These are phyloP conservation scores for Fagopyrum tataricum DNA, from an alignment of 148 eudicot species.

Conservation along the genomic window DNA sequence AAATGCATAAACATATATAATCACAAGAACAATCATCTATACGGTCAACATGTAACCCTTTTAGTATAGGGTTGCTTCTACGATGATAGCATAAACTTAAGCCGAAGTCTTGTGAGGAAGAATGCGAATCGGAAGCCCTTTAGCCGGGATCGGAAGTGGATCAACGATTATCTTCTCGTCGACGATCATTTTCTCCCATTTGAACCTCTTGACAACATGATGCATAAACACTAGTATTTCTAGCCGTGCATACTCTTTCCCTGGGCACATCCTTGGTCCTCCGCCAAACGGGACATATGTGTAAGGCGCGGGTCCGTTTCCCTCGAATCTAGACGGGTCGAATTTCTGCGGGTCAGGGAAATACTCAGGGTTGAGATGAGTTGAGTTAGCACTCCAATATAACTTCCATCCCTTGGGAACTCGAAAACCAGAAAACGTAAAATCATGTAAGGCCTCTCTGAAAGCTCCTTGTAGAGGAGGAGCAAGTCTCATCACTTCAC, in stretches of 20 bases:
- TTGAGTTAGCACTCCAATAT: slow-evolving; percentile 21
- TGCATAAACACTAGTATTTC: slow-evolving; percentile 8
- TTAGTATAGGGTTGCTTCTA: not conserved
- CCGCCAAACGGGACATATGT: slow-evolving; percentile 14
- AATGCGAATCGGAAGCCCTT: slow-evolving; percentile 13
- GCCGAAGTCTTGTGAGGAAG: not conserved
- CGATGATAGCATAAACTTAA: not conserved
- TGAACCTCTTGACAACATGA: slow-evolving; percentile 12
- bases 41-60: not conserved
- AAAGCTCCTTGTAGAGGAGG: slow-evolving; percentile 28
- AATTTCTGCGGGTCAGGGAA: slow-evolving; percentile 24
- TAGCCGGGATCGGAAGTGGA: slow-evolving; percentile 9
- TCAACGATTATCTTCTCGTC: slow-evolving; percentile 3
- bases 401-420: slow-evolving; percentile 33
- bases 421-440: slow-evolving; percentile 24
- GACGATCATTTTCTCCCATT: slow-evolving; percentile 8
- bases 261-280: slow-evolving; percentile 1
- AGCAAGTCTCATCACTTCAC: slow-evolving; percentile 29
- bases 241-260: not conserved
- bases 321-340: slow-evolving; percentile 12
- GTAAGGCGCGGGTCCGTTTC: not conserved
- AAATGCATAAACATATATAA: not conserved
- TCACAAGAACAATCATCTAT: not conserved
- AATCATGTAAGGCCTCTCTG: slow-evolving; percentile 24
- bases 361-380: slow-evolving; percentile 15